Evolutionary conservation across 2,329 filamentous ascomycete species (phyloP).

Genomic region (Coniella vitis): DNA sequence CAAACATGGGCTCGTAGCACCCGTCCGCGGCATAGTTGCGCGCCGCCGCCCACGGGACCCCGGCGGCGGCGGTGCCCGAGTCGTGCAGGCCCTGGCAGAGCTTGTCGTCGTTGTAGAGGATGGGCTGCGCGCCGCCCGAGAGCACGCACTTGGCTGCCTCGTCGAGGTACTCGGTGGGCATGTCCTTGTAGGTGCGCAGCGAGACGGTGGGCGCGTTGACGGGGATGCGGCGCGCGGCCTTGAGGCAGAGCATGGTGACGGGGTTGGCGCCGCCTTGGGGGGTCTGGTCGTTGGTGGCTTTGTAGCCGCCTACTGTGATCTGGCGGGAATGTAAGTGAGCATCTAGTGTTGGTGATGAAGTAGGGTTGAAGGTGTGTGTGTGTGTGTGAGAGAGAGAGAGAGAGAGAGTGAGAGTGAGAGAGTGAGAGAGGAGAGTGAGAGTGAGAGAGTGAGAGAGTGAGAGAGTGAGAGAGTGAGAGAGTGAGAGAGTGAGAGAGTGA

Average conservation of each 20-base stretch:
- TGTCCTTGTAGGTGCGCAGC: slow-evolving; percentile 7
- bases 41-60: slow-evolving; percentile 1
- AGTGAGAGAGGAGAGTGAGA: no score
- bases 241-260: slow-evolving; percentile 12
- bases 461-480: no score
- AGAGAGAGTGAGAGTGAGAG: no score
- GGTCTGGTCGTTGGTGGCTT: neutral
- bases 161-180: neutral
- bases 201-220: slow-evolving; percentile 11
- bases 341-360: no score
- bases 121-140: slow-evolving; percentile 7
- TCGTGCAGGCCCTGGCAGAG: slow-evolving; percentile 5
- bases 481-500: no score
- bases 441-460: no score
- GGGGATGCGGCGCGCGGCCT: slow-evolving; percentile 11
- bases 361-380: no score
- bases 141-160: slow-evolving; percentile 10
- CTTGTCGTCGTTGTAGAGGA: slow-evolving; percentile 12
- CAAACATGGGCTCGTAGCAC: slow-evolving; percentile 6
- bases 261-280: slow-evolving; percentile 6
- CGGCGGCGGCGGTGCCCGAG: slow-evolving; percentile 2
- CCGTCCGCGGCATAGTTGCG: slow-evolving; percentile 11
- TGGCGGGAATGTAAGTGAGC: neutral
- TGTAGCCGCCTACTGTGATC: slow-evolving; percentile 13
- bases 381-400: no score